Conservation (phyloP, 2,329 filamentous ascomycete genomes). For the Hypoxylon sp. region DNA sequence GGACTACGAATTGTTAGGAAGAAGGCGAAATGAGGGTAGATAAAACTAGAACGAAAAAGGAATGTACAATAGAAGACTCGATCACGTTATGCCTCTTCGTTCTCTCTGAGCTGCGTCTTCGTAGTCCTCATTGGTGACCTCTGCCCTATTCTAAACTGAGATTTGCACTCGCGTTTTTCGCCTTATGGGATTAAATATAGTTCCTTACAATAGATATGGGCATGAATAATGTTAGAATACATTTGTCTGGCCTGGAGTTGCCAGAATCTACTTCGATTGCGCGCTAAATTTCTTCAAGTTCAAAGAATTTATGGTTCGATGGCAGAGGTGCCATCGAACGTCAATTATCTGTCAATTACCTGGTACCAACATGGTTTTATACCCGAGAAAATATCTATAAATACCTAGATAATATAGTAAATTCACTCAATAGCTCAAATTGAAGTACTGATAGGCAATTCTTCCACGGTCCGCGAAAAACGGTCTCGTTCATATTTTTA, state of each 20-base stretch:
- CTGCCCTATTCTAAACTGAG: background rate
- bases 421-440: background rate
- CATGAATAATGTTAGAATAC: background rate
- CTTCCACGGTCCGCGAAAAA: background rate
- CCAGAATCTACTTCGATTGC: no score
- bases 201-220: background rate
- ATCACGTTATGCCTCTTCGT: background rate
- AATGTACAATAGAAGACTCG: slow-evolving; percentile 22
- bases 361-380: background rate
- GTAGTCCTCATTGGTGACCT: background rate
- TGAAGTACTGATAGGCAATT: background rate
- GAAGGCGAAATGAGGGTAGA: slow-evolving; percentile 17
- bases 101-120: background rate
- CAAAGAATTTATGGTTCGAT: no score
- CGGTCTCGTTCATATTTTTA: slow-evolving; percentile 5
- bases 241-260: no score
- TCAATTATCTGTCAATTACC: background rate
- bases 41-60: slow-evolving; percentile 26
- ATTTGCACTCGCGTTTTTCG: background rate
- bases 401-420: background rate
- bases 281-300: no score
- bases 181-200: background rate
- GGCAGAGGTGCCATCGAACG: background rate
- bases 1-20: background rate
- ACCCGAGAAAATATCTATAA: background rate